phyloP scores from a whole-genome alignment of 2,329 filamentous ascomycete genomes.

The Ophiostoma quercus region DNA sequence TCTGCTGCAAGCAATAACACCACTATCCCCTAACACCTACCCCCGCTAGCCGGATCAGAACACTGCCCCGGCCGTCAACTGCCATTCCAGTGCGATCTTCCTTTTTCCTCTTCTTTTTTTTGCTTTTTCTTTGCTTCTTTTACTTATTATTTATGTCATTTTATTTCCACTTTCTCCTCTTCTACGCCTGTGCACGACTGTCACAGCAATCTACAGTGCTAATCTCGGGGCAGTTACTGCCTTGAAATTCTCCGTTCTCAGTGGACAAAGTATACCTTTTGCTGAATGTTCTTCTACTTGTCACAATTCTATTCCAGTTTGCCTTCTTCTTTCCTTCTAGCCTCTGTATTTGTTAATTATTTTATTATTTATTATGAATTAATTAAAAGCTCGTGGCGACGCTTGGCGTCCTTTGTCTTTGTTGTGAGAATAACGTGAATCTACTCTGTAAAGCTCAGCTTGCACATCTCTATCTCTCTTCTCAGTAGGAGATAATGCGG shows the following conservation, averaged over 20 bases:
- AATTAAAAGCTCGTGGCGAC: not conserved
- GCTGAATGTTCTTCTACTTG: not conserved
- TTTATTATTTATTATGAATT: not conserved
- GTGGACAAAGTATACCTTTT: not conserved
- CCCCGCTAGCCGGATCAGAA: slow-evolving; percentile 11
- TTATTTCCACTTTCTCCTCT: slow-evolving; percentile 2
- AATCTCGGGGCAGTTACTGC: slow-evolving; percentile 3
- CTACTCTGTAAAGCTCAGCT: not conserved
- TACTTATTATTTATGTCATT: not conserved
- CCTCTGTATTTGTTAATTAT: not conserved
- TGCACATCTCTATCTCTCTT: too few relatives aligned
- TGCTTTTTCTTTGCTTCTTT: not conserved
- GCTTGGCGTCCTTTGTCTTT: not conserved
- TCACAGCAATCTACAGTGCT: slow-evolving; percentile 4
- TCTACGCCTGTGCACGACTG: slow-evolving; percentile 5
- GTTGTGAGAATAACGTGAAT: not conserved
- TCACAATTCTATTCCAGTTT: not conserved
- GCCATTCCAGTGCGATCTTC: slow-evolving; percentile 5
- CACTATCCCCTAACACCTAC: not conserved
- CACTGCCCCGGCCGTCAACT: slow-evolving; percentile 5
- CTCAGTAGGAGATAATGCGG: not conserved
- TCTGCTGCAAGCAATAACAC: not conserved
- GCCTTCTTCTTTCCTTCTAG: slow-evolving; percentile 17
- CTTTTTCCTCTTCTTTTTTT: slow-evolving; percentile 22
- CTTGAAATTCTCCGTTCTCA: slow-evolving; percentile 8